A percentile compares a stretch with the other conserved stretches of the same genome.
Conservation (phyloP, 2,329 filamentous ascomycete species). For the Fusarium stilboides region DNA sequence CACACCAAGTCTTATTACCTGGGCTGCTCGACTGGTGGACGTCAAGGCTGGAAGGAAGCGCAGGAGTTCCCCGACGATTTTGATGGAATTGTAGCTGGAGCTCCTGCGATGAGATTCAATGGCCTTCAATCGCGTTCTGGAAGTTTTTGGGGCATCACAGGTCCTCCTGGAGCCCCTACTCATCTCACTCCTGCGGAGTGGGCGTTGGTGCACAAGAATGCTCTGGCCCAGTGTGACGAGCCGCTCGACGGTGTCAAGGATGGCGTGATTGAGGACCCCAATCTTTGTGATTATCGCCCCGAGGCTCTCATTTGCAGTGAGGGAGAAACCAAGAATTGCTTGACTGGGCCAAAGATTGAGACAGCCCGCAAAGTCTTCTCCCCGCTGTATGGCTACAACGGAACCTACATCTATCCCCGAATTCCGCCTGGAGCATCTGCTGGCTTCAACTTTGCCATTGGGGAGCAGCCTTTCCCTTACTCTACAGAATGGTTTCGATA, state of each 20-base stretch:
- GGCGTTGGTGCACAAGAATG: constrained; percentile 59
- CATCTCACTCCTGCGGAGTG: constrained; percentile 55
- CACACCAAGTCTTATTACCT: constrained; percentile 67
- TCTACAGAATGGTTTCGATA: constrained; percentile 55
- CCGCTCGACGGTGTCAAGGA: constrained; percentile 64
- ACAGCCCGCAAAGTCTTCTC: constrained; percentile 33
- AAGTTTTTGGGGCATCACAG: constrained; percentile 33
- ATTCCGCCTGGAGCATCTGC: constrained; percentile 47
- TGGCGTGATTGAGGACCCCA: constrained; percentile 64
- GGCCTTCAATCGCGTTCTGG: constrained; percentile 18
- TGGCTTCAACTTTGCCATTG: constrained; percentile 46
- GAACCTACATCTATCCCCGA: constrained; percentile 45
- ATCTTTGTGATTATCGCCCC: constrained; percentile 62
- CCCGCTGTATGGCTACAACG: constrained; percentile 49
- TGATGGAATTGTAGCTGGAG: constrained; percentile 65
- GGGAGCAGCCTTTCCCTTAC: constrained; percentile 20
- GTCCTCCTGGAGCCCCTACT: constrained; percentile 1
- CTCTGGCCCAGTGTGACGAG: constrained; percentile 65
- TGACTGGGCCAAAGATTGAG: constrained; percentile 27
- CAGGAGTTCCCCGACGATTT: constrained; percentile 71
- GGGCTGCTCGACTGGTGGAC: constrained; percentile 73
- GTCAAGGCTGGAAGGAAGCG: constrained; percentile 70
- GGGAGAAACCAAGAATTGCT: constrained; percentile 19
- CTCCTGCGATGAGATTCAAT: constrained; percentile 63
- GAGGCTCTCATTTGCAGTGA: constrained; percentile 56